phyloP scores from a whole-genome alignment of 2,329 filamentous ascomycete genomes.

The Stagonosporopsis cucurbitacearum region DNA sequence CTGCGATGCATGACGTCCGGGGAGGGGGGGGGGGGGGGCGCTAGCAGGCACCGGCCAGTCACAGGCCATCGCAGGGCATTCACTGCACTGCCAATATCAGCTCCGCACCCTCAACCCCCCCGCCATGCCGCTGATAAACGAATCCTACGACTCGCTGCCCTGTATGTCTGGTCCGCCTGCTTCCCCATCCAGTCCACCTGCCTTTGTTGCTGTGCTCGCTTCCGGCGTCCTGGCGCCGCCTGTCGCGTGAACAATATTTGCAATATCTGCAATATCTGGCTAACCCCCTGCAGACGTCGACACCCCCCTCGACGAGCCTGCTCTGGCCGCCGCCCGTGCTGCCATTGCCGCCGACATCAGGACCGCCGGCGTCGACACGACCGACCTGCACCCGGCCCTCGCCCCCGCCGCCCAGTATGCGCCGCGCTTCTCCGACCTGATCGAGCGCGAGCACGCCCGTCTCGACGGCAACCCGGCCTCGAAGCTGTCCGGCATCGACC shows the following conservation, averaged over 20 bases:
- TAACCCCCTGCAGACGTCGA: constrained; percentile 74
- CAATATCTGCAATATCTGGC: too few relatives aligned
- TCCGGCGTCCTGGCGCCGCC: constrained; percentile 50
- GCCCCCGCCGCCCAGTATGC: constrained; percentile 56
- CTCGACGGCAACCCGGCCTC: constrained; percentile 60
- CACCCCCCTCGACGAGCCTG: constrained; percentile 66
- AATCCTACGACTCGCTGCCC: constrained; percentile 79
- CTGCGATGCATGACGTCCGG: constrained; percentile 30
- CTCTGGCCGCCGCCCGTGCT: constrained; percentile 74
- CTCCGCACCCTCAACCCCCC: constrained; percentile 6
- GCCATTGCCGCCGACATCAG: constrained; percentile 78
- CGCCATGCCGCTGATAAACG: constrained; percentile 70
- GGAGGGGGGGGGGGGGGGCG: not conserved
- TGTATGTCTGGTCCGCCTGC: constrained; percentile 61
- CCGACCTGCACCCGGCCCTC: constrained; percentile 64
- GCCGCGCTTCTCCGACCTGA: constrained; percentile 68
- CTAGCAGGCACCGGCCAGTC: not conserved
- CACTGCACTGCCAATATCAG: constrained; percentile 9
- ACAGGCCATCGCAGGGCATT: too few relatives aligned
- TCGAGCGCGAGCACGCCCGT: constrained; percentile 72
- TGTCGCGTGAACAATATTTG: constrained; percentile 2
- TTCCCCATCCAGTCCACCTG: constrained; percentile 16
- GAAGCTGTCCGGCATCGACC: constrained; percentile 70
- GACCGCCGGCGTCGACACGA: constrained; percentile 51
- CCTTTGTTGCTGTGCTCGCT: constrained; percentile 61